These are phyloP conservation scores for Akanthomyces muscarius DNA, from an alignment of 2,329 filamentous ascomycete genomes.

Conservation along the genomic window DNA sequence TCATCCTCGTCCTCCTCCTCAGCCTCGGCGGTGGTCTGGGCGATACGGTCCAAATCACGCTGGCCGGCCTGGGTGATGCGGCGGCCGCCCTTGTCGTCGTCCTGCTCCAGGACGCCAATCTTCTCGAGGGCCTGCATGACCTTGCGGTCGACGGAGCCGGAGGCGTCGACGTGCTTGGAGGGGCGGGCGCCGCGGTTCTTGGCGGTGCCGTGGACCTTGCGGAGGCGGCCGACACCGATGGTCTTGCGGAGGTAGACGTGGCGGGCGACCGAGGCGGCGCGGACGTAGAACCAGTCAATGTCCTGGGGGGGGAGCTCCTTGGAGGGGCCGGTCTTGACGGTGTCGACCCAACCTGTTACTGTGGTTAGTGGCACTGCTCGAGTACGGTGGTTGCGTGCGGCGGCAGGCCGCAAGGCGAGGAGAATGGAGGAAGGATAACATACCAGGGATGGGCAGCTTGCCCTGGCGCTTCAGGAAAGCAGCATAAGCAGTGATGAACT, in stretches of 20 bases:
- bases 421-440: conserved; percentile 31
- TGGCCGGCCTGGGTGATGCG: conserved; percentile 97
- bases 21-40: conserved; percentile 72
- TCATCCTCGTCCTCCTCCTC: conserved; percentile 65
- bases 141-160: conserved; percentile 94
- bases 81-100: conserved; percentile 97
- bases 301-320: conserved; percentile 98
- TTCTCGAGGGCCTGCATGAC: conserved; percentile 97
- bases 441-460: conserved; percentile 87
- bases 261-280: conserved; percentile 90
- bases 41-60: conserved; percentile 97
- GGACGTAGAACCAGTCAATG: conserved; percentile 93
- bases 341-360: conserved; percentile 87
- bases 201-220: conserved; percentile 91
- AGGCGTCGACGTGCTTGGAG: conserved; percentile 92
- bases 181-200: conserved; percentile 96
- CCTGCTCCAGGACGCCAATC: conserved; percentile 96
- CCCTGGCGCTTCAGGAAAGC: conserved; percentile 92
- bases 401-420: background rate
- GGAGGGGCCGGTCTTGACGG: conserved; percentile 94
- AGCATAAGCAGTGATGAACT: conserved; percentile 83
- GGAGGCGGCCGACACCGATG: conserved; percentile 94
- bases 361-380: background rate
- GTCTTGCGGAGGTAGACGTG: conserved; percentile 99
- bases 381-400: background rate